Conservation (phyloP, 2,329 filamentous ascomycete genomes). For the Claviceps pazoutovae region DNA sequence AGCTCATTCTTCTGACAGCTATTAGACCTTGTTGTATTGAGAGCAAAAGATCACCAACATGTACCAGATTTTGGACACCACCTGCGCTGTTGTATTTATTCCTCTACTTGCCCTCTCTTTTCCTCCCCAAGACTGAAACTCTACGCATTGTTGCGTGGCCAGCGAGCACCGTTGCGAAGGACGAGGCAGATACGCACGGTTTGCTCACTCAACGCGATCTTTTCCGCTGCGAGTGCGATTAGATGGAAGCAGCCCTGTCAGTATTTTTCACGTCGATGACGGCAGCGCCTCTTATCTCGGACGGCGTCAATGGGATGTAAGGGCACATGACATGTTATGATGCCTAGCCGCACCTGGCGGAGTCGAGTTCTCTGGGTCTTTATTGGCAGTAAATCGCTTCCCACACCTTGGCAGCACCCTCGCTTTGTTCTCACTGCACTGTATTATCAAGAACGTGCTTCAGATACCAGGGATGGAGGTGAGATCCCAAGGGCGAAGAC, state of each 20-base stretch:
- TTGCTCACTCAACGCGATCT: neutral
- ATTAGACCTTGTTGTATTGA: neutral
- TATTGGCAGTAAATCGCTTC: conserved; percentile 4
- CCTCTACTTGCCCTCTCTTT: too few relatives aligned
- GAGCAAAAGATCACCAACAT: neutral
- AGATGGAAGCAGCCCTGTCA: neutral
- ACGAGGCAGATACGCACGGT: neutral
- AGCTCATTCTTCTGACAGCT: neutral
- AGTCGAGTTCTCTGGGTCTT: conserved; percentile 1
- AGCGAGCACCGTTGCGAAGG: neutral
- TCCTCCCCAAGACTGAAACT: neutral
- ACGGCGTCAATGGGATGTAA: neutral
- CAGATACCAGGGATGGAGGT: neutral
- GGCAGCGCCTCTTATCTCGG: conserved; percentile 2
- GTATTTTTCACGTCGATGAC: neutral
- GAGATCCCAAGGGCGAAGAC: neutral
- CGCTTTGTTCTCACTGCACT: neutral
- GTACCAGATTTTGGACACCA: neutral
- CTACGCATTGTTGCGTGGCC: neutral
- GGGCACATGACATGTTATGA: neutral
- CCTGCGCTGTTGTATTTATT: neutral
- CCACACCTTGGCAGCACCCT: neutral
- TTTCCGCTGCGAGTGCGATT: neutral
- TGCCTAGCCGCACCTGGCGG: conserved; percentile 1
- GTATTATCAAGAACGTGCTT: neutral